Evolutionary conservation across 1,284 basidiomycete species (phyloP).

Genomic region (Vanrija humicola): DNA sequence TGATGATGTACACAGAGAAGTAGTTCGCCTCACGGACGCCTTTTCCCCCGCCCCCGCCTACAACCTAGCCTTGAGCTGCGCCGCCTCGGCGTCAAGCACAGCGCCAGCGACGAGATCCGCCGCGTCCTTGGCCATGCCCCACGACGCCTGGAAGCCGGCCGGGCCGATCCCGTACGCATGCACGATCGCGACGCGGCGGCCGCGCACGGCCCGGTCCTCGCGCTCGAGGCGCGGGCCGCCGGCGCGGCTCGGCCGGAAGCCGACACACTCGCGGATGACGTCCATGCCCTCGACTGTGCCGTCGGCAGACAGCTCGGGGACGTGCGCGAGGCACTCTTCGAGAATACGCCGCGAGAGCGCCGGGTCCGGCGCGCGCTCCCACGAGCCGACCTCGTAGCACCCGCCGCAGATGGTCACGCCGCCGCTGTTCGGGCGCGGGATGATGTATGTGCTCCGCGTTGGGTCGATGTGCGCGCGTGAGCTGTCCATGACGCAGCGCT

Average conservation of each 20-base stretch:
- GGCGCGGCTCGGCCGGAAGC: slow-evolving; percentile 16
- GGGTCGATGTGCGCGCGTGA: slow-evolving; percentile 6
- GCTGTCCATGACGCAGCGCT: slow-evolving; percentile 20
- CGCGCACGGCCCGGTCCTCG: slow-evolving; percentile 4
- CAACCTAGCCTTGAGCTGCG: too few relatives aligned
- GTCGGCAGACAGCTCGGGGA: slow-evolving; percentile 15
- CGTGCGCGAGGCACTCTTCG: slow-evolving; percentile 16
- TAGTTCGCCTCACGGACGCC: too few relatives aligned
- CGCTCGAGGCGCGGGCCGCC: slow-evolving; percentile 19
- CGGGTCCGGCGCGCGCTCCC: slow-evolving; percentile 9
- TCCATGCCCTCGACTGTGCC: slow-evolving; percentile 19
- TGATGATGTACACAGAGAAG: too few relatives aligned
- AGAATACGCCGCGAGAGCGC: slow-evolving; percentile 13
- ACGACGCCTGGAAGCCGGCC: slow-evolving; percentile 37
- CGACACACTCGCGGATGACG: slow-evolving; percentile 19
- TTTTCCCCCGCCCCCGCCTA: too few relatives aligned
- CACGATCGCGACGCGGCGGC: slow-evolving; percentile 12
- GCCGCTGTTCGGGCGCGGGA: slow-evolving; percentile 20
- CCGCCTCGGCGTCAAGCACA: not conserved
- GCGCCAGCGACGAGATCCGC: slow-evolving; percentile 21
- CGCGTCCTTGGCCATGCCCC: slow-evolving; percentile 36
- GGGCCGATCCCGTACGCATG: slow-evolving; percentile 32
- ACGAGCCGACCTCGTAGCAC: slow-evolving; percentile 22
- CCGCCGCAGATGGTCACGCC: slow-evolving; percentile 21
- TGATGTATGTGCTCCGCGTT: slow-evolving; percentile 21